These are phyloP conservation scores for Pseudevernia furfuracea DNA, from an alignment of 495 filamentous ascomycete species.

Conservation along the genomic window DNA sequence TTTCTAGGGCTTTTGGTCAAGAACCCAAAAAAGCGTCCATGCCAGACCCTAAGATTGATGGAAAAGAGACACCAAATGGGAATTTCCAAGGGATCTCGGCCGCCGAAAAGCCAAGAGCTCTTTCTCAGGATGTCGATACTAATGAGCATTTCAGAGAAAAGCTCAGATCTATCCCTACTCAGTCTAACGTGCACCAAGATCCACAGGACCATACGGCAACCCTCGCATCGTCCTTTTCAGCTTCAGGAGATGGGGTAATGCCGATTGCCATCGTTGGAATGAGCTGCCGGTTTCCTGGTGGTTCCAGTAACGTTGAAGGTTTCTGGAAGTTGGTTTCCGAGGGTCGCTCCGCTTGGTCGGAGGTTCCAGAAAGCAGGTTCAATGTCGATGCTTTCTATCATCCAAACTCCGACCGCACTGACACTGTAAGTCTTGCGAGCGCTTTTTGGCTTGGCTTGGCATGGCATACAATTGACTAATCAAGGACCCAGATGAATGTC, in stretches of 20 bases:
- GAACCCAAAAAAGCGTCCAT: neutral
- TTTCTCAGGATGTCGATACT: neutral
- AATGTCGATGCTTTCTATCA: constrained; percentile 26
- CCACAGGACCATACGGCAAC: neutral
- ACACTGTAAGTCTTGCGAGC: constrained; percentile 17
- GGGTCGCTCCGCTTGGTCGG: constrained; percentile 29
- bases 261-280: constrained; percentile 40
- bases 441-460: neutral
- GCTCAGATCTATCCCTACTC: neutral
- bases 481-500: constrained; percentile 5
- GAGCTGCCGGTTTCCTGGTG: constrained; percentile 37
- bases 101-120: neutral
- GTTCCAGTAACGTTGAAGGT: constrained; percentile 31
- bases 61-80: neutral
- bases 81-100: neutral
- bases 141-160: neutral
- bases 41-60: neutral
- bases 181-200: neutral
- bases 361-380: constrained; percentile 31
- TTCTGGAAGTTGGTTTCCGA: constrained; percentile 37
- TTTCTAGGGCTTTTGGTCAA: neutral
- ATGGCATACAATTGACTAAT: neutral
- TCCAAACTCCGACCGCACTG: constrained; percentile 16
- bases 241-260: neutral
- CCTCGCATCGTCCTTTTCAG: neutral